phyloP scores from a whole-genome alignment of 2,329 filamentous ascomycete genomes.

The Nemania bipapillata region DNA sequence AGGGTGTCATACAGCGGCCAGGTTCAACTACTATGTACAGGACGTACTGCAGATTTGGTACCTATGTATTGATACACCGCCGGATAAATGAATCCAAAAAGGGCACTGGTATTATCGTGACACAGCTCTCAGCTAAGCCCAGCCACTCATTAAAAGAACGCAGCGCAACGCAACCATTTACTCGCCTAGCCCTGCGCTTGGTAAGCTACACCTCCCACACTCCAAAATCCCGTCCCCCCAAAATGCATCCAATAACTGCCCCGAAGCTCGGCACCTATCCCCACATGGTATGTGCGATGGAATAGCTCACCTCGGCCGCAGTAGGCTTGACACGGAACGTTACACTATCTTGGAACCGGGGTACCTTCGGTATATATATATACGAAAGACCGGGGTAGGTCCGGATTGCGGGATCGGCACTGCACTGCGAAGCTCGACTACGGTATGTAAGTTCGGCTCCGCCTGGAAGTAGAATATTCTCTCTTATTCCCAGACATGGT shows the following conservation, averaged over 20 bases:
- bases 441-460: slow-evolving; percentile 7
- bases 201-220: slow-evolving; percentile 26
- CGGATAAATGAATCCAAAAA: slow-evolving; percentile 28
- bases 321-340: slow-evolving; percentile 31
- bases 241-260: slow-evolving; percentile 23
- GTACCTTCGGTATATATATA: slow-evolving; percentile 26
- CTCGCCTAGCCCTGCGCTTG: slow-evolving; percentile 31
- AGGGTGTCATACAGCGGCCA: slow-evolving; percentile 12
- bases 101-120: slow-evolving; percentile 24
- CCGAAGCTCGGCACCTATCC: slow-evolving; percentile 6
- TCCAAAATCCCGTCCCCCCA: neutral
- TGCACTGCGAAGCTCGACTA: slow-evolving; percentile 21
- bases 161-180: slow-evolving; percentile 21
- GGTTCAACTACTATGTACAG: slow-evolving; percentile 12
- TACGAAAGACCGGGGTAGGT: slow-evolving; percentile 32
- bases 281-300: slow-evolving; percentile 19
- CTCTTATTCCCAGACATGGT: slow-evolving; percentile 9
- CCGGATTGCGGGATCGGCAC: slow-evolving; percentile 35
- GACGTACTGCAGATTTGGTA: slow-evolving; percentile 5
- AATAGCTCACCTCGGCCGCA: slow-evolving; percentile 16
- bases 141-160: slow-evolving; percentile 29
- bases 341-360: slow-evolving; percentile 32
- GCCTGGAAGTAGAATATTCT: neutral
- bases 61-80: slow-evolving; percentile 31
- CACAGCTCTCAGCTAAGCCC: slow-evolving; percentile 37